Conservation (phyloP, 2,329 filamentous ascomycete species). For the Colletotrichum chlorophyti region DNA sequence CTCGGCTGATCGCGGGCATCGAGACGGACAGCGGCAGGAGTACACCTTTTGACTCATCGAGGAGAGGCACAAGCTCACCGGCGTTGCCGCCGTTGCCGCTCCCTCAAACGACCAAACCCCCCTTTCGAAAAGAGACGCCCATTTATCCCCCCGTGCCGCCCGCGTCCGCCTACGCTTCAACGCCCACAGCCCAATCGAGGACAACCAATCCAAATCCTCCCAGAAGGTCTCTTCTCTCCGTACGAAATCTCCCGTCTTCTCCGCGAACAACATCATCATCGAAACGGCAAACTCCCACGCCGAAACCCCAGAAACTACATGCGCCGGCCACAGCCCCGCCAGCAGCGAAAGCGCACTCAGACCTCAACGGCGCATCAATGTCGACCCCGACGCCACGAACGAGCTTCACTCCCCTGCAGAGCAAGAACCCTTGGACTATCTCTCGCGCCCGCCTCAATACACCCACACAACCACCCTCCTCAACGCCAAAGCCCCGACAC, state of each 20-base stretch:
- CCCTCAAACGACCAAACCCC: not conserved
- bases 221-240: constrained; percentile 10
- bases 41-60: constrained; percentile 11
- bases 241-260: not conserved
- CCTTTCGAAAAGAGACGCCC: not conserved
- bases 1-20: not conserved
- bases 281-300: not conserved
- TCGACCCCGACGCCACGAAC: not conserved
- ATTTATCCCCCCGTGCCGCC: constrained; percentile 5
- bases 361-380: not conserved
- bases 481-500: not conserved
- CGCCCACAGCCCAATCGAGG: not conserved
- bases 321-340: not conserved
- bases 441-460: not conserved
- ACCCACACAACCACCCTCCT: not conserved
- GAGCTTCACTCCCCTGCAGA: constrained; percentile 14
- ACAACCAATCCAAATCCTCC: not conserved
- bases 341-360: not conserved
- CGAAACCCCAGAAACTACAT: not conserved
- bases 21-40: constrained; percentile 16
- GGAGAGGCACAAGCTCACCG: constrained; percentile 15
- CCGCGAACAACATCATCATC: not conserved
- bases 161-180: not conserved
- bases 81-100: constrained; percentile 8
- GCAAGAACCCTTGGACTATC: not conserved